Evolutionary conservation across 768 basidiomycete genomes (phyloP).

Genomic region (Lactarius indigo): DNA sequence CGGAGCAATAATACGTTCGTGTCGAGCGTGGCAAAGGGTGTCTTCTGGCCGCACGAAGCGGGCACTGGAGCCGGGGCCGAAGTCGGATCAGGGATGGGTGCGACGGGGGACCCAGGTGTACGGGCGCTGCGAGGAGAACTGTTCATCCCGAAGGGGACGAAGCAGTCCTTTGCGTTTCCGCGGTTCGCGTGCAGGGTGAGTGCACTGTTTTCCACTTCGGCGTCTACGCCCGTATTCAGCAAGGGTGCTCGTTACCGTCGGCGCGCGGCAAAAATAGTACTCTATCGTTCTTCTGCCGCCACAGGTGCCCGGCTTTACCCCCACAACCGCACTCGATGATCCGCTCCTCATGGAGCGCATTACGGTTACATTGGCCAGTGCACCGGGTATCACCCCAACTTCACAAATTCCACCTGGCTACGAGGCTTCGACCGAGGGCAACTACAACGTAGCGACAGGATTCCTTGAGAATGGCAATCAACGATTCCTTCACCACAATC

Average conservation of each 20-base stretch:
- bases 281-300: conserved; percentile 42
- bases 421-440: conserved; percentile 36
- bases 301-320: conserved; percentile 41
- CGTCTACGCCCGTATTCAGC: not conserved
- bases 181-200: conserved; percentile 48
- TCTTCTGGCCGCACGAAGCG: conserved; percentile 47
- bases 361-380: conserved; percentile 38
- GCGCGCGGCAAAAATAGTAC: conserved; percentile 36
- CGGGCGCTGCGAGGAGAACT: conserved; percentile 50
- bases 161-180: conserved; percentile 43
- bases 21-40: conserved; percentile 40
- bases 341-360: conserved; percentile 41
- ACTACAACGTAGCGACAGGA: conserved; percentile 52
- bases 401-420: conserved; percentile 56
- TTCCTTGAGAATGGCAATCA: conserved; percentile 57
- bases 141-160: conserved; percentile 42
- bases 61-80: conserved; percentile 28
- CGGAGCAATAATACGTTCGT: conserved; percentile 48
- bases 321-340: conserved; percentile 26
- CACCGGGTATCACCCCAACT: conserved; percentile 38
- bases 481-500: conserved; percentile 31
- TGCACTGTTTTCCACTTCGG: conserved; percentile 3
- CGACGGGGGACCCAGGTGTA: conserved; percentile 24
- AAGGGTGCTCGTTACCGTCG: not conserved
- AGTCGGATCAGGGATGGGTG: not conserved